These are phyloP conservation scores for Arachis monticola DNA, from an alignment of 331 rosid species.

Conservation along the genomic window DNA sequence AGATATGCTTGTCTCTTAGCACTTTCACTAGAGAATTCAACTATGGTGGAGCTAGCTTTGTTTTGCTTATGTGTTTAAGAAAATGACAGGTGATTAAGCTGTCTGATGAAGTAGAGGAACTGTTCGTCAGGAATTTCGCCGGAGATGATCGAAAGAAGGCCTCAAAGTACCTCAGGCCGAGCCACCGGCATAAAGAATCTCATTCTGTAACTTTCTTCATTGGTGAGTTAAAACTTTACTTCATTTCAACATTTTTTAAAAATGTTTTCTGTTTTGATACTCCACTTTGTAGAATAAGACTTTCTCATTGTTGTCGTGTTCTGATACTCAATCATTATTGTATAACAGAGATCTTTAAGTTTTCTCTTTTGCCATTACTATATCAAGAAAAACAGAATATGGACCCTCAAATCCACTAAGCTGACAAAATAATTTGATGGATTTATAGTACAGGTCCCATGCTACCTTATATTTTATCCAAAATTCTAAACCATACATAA, in stretches of 20 bases:
- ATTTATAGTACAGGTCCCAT: conserved; percentile 55
- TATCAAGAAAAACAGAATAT: conserved; percentile 34
- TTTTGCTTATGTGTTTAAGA: conserved; percentile 47
- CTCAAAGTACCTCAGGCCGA: conserved; percentile 92
- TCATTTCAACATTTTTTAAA: not conserved
- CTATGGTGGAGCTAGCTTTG: conserved; percentile 28
- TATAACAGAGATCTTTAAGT: conserved; percentile 49
- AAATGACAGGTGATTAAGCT: conserved; percentile 75
- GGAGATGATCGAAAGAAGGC: conserved; percentile 83
- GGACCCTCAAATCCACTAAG: conserved; percentile 67
- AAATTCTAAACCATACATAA: conserved; percentile 32
- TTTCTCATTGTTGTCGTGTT: not conserved
- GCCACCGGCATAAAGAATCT: conserved; percentile 67
- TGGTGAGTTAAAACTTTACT: conserved; percentile 57
- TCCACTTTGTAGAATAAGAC: too few relatives aligned
- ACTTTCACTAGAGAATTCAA: conserved; percentile 29
- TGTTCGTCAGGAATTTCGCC: conserved; percentile 67
- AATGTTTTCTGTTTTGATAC: conserved; percentile 22
- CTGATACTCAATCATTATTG: conserved; percentile 38
- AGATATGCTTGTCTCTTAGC: conserved; percentile 69
- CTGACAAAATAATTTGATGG: conserved; percentile 55
- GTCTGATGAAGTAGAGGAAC: conserved; percentile 85
- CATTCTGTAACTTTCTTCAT: conserved; percentile 87
- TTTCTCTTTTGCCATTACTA: conserved; percentile 52
- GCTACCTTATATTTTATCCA: conserved; percentile 28